Conservation (phyloP, 805 yeast species). For the Torulaspora delbrueckii region DNA sequence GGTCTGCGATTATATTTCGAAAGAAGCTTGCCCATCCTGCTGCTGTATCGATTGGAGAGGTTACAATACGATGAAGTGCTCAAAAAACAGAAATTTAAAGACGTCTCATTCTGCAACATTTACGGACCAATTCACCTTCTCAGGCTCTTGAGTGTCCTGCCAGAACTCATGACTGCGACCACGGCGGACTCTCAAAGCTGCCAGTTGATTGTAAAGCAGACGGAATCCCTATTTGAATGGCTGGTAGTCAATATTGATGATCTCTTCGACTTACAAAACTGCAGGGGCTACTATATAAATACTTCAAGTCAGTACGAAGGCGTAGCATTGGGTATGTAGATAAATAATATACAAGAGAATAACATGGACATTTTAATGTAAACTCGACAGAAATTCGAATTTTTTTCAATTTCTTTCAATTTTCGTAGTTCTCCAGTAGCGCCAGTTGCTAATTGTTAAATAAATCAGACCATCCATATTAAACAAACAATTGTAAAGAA, state of each 20-base stretch:
- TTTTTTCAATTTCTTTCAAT: background rate
- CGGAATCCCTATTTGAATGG: conserved; percentile 30
- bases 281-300: conserved; percentile 26
- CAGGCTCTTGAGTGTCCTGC: conserved; percentile 70
- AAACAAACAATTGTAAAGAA: background rate
- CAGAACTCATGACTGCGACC: conserved; percentile 76
- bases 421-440: background rate
- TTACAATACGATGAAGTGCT: conserved; percentile 28
- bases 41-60: conserved; percentile 31
- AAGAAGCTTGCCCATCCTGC: conserved; percentile 43
- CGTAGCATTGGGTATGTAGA: conserved; percentile 32
- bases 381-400: no score
- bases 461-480: background rate
- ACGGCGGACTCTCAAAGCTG: conserved; percentile 72
- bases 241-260: conserved; percentile 17
- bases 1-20: conserved; percentile 76
- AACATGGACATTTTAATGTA: background rate
- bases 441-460: background rate
- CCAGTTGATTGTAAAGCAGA: conserved; percentile 26
- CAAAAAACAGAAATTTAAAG: conserved; percentile 11
- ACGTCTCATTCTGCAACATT: conserved; percentile 32
- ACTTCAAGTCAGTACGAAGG: conserved; percentile 37
- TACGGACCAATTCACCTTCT: conserved; percentile 83
- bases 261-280: conserved; percentile 14
- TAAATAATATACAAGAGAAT: background rate